Evolutionary conservation across 2,329 filamentous ascomycete genomes (phyloP), one percentile per base, ranked within the genome.

Genomic region (Verticillium longisporum): DNA sequence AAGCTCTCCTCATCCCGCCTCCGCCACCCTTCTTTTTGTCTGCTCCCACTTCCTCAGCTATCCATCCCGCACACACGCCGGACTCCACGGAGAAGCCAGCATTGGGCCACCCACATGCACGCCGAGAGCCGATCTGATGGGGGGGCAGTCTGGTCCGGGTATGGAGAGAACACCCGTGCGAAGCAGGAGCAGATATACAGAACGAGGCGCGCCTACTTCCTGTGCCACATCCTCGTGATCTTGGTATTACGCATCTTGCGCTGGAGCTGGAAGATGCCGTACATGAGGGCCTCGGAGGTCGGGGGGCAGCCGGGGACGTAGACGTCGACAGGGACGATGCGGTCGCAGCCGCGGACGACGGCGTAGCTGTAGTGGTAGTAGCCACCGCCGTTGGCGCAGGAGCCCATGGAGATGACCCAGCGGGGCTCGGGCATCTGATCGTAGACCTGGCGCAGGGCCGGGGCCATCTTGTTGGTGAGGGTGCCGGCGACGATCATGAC

Each of bases 401-500:
- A 90, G 13, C 90, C 90, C 90, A 94, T 94, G 68, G 87, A 90
- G 70, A 86, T 75, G 68, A 94, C 76, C 91, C 91, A 96, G 71
- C 89, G 84, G 18, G 92, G 92, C 36, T 96, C 92, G 34, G 92
- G 91, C 92, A 96, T 96, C 81, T 96, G 92, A 75, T 97, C 92
- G 79, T 97, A 97, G 64, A 96, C 89, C 78, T 95, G 91, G 75
- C 92, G 84, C 71, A 97, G 80, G 37, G 92, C 92, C 2, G 92
- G 91, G 1, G 91, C 92, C 92, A 97, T 97, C 82, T 97, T 97
- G 83, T 97, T 97, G 68, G 91, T 96, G 64, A 97, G 84, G 34
- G 92, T 97, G 62, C 92, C 92, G 32, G 92, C 92, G 26, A 96
- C 92, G 69, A 96, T 95, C 91, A 96, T 95, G 66, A 96, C 89